These are phyloP conservation scores for Turritis glabra DNA, from an alignment of 345 rosid species.

Conservation along the genomic window DNA sequence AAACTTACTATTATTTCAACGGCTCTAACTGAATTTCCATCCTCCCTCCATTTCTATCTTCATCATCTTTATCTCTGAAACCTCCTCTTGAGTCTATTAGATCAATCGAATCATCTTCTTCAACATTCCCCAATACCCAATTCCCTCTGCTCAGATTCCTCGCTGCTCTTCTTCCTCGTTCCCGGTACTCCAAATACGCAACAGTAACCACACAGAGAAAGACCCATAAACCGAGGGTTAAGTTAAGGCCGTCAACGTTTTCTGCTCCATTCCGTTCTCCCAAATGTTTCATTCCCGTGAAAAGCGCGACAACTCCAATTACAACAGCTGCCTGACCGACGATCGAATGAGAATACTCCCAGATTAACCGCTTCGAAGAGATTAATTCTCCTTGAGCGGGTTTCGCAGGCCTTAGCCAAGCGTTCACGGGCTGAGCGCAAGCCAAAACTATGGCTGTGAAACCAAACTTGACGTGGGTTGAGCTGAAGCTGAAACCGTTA, in stretches of 20 bases:
- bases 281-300: conserved; percentile 58
- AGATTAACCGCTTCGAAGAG: conserved; percentile 57
- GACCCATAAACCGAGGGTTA: conserved; percentile 74
- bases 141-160: conserved; percentile 60
- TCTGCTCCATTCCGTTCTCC: conserved; percentile 82
- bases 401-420: conserved; percentile 74
- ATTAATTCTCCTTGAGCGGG: conserved; percentile 57
- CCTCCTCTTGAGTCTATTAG: conserved; percentile 58
- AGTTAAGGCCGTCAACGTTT: conserved; percentile 69
- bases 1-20: conserved; percentile 43
- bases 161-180: conserved; percentile 49
- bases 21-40: conserved; percentile 97
- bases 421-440: conserved; percentile 80
- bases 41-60: conserved; percentile 43
- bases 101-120: conserved; percentile 82
- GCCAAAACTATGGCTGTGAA: conserved; percentile 70
- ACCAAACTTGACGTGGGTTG: conserved; percentile 84
- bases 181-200: conserved; percentile 58
- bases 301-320: conserved; percentile 62
- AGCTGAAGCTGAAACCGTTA: conserved; percentile 63
- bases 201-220: conserved; percentile 48
- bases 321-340: conserved; percentile 67
- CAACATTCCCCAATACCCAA: conserved; percentile 79
- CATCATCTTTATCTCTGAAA: conserved; percentile 49
- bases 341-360: conserved; percentile 85